Conservation (phyloP, 73 alveolate species). For the Paramecium primaurelia region DNA sequence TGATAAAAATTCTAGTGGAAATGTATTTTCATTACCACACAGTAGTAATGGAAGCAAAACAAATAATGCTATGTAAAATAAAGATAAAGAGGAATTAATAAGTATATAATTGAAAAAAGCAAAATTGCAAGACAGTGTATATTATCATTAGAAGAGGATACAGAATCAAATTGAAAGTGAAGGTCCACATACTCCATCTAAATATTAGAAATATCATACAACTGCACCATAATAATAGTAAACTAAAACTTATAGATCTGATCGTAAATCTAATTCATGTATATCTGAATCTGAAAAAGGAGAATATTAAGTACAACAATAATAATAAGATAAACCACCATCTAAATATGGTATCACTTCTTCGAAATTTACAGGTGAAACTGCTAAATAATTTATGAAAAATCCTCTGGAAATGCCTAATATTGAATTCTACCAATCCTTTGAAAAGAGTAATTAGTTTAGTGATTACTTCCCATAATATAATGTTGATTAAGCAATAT, state of each 20-base stretch:
- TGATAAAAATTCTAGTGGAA: slow-evolving; percentile 27
- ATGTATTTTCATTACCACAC: slow-evolving; percentile 21
- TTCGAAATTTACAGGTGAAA: slow-evolving; percentile 40
- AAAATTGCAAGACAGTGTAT: background rate
- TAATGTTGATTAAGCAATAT: slow-evolving; percentile 39
- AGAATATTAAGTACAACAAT: background rate
- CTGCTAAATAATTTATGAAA: slow-evolving; percentile 21
- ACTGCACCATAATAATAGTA: background rate
- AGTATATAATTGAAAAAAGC: background rate
- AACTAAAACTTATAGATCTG: background rate
- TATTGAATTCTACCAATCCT: background rate
- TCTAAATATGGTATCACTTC: background rate
- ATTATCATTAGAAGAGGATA: background rate
- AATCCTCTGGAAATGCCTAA: slow-evolving; percentile 30
- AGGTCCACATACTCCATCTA: background rate
- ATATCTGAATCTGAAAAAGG: background rate
- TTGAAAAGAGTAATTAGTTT: slow-evolving; percentile 19
- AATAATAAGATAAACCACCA: background rate
- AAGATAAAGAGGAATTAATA: background rate
- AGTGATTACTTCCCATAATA: slow-evolving; percentile 37
- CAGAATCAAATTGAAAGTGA: background rate
- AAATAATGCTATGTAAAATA: background rate
- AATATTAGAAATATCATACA: slow-evolving; percentile 8
- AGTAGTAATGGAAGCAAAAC: slow-evolving; percentile 38
- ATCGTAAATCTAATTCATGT: background rate